These are phyloP conservation scores for Acanthamoeba culbertsoni DNA, from an alignment of 208 protist genomes.

Conservation along the genomic window DNA sequence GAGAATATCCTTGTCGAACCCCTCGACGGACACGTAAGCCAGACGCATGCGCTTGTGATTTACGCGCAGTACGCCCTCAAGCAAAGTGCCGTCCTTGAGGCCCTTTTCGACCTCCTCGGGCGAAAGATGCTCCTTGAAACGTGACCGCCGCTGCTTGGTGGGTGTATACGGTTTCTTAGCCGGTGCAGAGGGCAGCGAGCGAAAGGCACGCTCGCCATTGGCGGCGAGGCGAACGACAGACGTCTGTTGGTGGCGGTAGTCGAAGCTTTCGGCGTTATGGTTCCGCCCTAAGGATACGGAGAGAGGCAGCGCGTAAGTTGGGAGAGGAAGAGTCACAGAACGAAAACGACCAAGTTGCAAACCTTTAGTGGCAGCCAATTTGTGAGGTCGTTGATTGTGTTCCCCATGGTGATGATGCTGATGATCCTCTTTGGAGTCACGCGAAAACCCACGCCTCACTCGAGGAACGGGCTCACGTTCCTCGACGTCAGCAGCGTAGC, in stretches of 20 bases:
- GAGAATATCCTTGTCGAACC: constrained; percentile 64
- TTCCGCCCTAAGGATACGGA: not conserved
- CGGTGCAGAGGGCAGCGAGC: not conserved
- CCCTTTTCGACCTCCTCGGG: constrained; percentile 10
- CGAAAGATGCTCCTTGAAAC: constrained; percentile 43
- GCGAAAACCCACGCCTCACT: too few species aligned
- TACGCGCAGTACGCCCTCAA: constrained; percentile 60
- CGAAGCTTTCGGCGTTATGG: not conserved
- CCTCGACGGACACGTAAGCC: constrained; percentile 73
- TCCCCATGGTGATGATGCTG: too few species aligned
- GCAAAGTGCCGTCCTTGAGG: constrained; percentile 41
- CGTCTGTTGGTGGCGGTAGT: not conserved
- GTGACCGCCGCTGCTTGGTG: not conserved
- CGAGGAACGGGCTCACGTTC: too few species aligned
- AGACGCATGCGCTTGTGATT: constrained; percentile 69
- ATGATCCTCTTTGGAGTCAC: too few species aligned
- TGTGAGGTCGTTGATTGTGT: too few species aligned
- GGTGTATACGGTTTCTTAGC: not conserved
- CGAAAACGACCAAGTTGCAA: too few species aligned
- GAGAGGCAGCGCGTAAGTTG: too few species aligned
- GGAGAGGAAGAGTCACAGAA: too few species aligned
- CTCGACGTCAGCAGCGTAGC: too few species aligned
- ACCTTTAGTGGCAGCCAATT: too few species aligned
- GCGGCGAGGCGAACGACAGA: not conserved
- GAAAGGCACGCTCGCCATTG: not conserved